Base-by-base conservation (phyloP, 1,284 basidiomycete species). In the Rhodotorula mucilaginosa region DNA sequence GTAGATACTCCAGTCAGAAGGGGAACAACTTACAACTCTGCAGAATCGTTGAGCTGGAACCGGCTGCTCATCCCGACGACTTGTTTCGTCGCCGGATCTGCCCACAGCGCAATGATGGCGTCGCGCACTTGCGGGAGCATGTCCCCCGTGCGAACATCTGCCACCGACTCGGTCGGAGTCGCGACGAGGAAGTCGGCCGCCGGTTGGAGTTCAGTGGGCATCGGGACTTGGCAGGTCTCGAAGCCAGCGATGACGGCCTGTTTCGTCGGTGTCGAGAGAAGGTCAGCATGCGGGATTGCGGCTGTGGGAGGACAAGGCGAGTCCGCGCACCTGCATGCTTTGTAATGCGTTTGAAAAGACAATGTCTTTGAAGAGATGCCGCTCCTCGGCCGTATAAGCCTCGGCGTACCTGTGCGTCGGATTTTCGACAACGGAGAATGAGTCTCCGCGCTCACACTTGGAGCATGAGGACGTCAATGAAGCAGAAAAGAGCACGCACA, bases 341-440 rank as follows among this genome's bases (percentile, higher is more conserved):
- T 78, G 78, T 29, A 78, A 57, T 15, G 94, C 96, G 82, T 97
- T 97, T 62, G 91, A 19, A 79, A 88, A 97, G 80, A 98, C 96
- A 80, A 97, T 96, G 83, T 97, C 95, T 82, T 92, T 93, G 87
- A 95, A 97, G 48, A 90, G 90, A 74, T 93, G 91, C 59, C 95
- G 86, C 83, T 98, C 95, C 18, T 63, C 61, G 2, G 23, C 44
- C 31, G 63, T 46, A 29, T 69, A 72, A 5, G 70, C 64, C 5
- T 59, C 26, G 19, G 70, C 58, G 56, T 71, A 71, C 66, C 70
- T 71, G 48, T 13, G n/a, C 21, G 61, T 26, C 5, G 19, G 8
- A 2, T 3, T 10, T 4, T 5, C 39, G 19, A 26, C n/a, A 56
- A 16, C 3, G 1, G 3, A 23, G 54, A 23, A 10, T 13, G 21